These are phyloP conservation scores for Lipomyces yamadae DNA, from an alignment of 805 yeast genomes.

Conservation along the genomic window DNA sequence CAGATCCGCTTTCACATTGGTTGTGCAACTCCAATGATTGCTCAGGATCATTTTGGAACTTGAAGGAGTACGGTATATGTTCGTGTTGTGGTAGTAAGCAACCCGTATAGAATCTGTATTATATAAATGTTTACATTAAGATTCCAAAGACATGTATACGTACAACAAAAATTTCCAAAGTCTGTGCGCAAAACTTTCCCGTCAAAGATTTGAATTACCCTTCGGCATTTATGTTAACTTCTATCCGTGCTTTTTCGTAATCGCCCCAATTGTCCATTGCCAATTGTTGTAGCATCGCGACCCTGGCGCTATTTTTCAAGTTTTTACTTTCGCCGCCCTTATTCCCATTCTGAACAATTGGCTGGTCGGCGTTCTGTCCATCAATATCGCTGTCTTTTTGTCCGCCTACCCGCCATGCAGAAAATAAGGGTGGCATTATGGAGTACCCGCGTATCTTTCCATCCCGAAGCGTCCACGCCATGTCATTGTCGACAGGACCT, in stretches of 20 bases:
- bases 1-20: conserved; percentile 1
- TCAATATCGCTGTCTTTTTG: conserved; percentile 23
- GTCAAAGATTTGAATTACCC: no score
- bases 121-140: no score
- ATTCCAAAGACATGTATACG: no score
- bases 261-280: conserved; percentile 19
- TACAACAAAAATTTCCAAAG: no score
- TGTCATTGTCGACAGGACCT: conserved; percentile 27
- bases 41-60: conserved; percentile 3
- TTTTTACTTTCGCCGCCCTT: conserved; percentile 9
- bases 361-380: not conserved
- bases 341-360: conserved; percentile 13
- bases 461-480: conserved; percentile 17
- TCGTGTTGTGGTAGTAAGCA: conserved; percentile 3
- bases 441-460: conserved; percentile 26
- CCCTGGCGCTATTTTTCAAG: conserved; percentile 15
- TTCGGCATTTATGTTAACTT: no score
- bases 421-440: conserved; percentile 22
- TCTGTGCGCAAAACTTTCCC: no score
- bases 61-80: not conserved
- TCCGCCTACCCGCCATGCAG: conserved; percentile 31
- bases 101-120: not conserved
- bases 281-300: conserved; percentile 10
- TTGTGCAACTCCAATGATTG: not conserved
- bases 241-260: not conserved